Percentiles rank a stretch among this genome's conserved stretches.
Evolutionary conservation across 805 yeast species (phyloP).

Genomic region (Zygotorulaspora sp.): DNA sequence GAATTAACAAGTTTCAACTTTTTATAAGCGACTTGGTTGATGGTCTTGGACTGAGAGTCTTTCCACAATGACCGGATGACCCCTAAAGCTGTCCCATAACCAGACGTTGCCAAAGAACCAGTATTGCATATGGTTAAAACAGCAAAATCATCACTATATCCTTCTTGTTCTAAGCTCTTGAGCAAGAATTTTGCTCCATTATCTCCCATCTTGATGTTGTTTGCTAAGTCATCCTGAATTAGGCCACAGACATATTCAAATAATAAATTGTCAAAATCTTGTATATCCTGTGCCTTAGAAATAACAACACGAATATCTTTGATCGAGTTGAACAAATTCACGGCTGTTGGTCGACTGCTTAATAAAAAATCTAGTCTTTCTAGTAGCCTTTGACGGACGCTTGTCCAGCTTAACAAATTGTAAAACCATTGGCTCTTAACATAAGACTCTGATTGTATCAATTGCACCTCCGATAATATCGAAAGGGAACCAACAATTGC

Average conservation of each 20-base stretch:
- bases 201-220: constrained; percentile 72
- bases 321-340: constrained; percentile 73
- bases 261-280: constrained; percentile 30
- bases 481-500: constrained; percentile 91
- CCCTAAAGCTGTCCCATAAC: constrained; percentile 96
- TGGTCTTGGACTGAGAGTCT: constrained; percentile 32
- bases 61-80: constrained; percentile 70
- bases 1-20: constrained; percentile 26
- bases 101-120: constrained; percentile 95
- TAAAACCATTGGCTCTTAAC: constrained; percentile 28
- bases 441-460: constrained; percentile 29
- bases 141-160: constrained; percentile 61
- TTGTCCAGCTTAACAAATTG: constrained; percentile 31
- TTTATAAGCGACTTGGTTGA: constrained; percentile 27
- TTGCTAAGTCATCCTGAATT: constrained; percentile 71
- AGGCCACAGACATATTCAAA: constrained; percentile 48
- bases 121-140: constrained; percentile 93
- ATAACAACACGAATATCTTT: constrained; percentile 36
- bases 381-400: constrained; percentile 38
- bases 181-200: constrained; percentile 72
- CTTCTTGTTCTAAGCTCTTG: constrained; percentile 42
- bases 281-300: constrained; percentile 28
- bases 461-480: constrained; percentile 63
- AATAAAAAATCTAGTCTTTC: constrained; percentile 59
- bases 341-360: constrained; percentile 92